Base-by-base conservation (phyloP, 306 rosid genomes). In the Quercus dentata region DNA sequence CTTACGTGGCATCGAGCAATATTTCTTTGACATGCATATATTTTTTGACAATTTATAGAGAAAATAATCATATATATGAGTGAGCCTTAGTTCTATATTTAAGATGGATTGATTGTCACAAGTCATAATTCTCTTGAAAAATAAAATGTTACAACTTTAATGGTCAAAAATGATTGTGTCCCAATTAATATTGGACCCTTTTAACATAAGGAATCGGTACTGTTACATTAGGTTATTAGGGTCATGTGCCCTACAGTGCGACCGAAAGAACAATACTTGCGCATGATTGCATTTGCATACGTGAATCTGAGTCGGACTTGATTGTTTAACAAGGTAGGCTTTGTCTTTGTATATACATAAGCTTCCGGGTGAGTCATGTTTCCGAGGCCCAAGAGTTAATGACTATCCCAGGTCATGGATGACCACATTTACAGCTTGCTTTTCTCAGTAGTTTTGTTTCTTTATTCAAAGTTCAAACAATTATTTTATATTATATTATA, bases 271-370 rank as follows among this genome's bases (percentile, higher is more conserved):
- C 65, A 69, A 71, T 38, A 56, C 63, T 67, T 9, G 52, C 23
- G 71, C 77, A 71, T 14, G 25, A 76, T 54, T 77, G 74, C 74
- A 31, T 72, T 31, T 31, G 54, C 31, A 64, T 79, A 14, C 79
- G 80, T 84, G 87, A 80, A 80, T 46, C 62, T 33, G 54, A 49
- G 61, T 56, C 25, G 71, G 11, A 57, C 19, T 88, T 77, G 82
- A 75, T 85, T 86, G 81, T 54, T 82, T 74, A 59, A 54, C 83
- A 89, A 89, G 87, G 55, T 56, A 84, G 54, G 33, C 35, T 61
- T 67, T 64, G 57, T 69, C 62, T 78, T 74, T 84, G 65, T 59
- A 59, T 21, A 23, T 10, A 21, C 27, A 52, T 56, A 75, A 83
- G 58, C 59, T 33, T 73, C 19, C 41, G 49, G 75, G 46, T 5